Percentiles rank a stretch among this genome's conserved stretches.
phyloP scores from a whole-genome alignment of 495 filamentous ascomycete genomes.

The Talaromyces thailandensis region DNA sequence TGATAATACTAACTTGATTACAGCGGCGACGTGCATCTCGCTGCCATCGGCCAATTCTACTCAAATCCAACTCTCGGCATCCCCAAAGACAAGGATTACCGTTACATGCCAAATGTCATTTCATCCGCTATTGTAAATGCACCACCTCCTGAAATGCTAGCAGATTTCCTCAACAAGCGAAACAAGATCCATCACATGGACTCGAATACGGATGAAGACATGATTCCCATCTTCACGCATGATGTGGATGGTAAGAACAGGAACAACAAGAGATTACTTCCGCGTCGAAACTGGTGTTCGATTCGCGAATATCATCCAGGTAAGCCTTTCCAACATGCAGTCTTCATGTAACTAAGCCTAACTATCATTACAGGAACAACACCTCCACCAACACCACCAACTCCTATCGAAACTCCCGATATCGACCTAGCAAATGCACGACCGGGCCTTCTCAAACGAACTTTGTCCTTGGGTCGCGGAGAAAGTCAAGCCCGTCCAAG shows the following conservation, averaged over 20 bases:
- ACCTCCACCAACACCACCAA: conserved; percentile 56
- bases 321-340: conserved; percentile 9
- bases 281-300: conserved; percentile 87
- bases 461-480: conserved; percentile 53
- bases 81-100: conserved; percentile 75
- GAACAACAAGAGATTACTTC: conserved; percentile 87
- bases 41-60: conserved; percentile 89
- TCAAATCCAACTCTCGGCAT: conserved; percentile 72
- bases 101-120: conserved; percentile 88
- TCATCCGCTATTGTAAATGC: conserved; percentile 89
- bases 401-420: conserved; percentile 18
- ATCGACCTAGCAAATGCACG: conserved; percentile 31
- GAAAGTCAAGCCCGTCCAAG: conserved; percentile 27
- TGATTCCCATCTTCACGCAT: conserved; percentile 84
- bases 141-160: conserved; percentile 80
- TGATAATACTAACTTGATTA: conserved; percentile 10
- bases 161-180: conserved; percentile 85
- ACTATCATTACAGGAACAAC: conserved; percentile 34
- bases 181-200: conserved; percentile 82
- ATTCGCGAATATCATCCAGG: conserved; percentile 77
- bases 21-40: conserved; percentile 87
- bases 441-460: conserved; percentile 44
- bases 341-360: neutral
- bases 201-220: conserved; percentile 78
- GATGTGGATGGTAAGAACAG: conserved; percentile 83